These are phyloP conservation scores for Russula virescens DNA, from an alignment of 768 basidiomycete genomes.

Conservation along the genomic window DNA sequence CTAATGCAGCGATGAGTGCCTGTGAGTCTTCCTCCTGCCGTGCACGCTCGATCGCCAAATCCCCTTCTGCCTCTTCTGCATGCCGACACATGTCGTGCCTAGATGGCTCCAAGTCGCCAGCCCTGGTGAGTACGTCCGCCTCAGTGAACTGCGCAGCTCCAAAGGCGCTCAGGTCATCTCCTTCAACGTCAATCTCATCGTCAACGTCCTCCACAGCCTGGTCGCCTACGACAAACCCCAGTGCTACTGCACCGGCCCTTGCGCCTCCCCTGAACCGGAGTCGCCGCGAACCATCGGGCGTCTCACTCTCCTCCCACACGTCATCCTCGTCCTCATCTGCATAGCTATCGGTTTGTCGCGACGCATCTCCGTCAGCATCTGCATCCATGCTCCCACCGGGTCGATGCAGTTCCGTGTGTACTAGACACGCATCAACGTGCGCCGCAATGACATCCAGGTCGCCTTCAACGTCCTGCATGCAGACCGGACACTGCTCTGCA, in stretches of 20 bases:
- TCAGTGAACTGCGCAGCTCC: slow-evolving; percentile 76
- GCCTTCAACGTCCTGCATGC: slow-evolving; percentile 49
- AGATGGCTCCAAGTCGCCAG: background rate
- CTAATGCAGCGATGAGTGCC: slow-evolving; percentile 46
- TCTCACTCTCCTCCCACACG: slow-evolving; percentile 33
- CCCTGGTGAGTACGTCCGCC: slow-evolving; percentile 47
- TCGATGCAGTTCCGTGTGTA: slow-evolving; percentile 38
- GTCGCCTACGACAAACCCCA: slow-evolving; percentile 63
- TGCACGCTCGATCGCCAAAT: slow-evolving; percentile 48
- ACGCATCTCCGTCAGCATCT: slow-evolving; percentile 29
- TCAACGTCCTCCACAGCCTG: slow-evolving; percentile 58
- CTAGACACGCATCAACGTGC: slow-evolving; percentile 77
- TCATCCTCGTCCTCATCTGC: slow-evolving; percentile 33
- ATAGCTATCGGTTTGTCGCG: slow-evolving; percentile 27
- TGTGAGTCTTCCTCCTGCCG: slow-evolving; percentile 42
- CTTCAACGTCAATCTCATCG: slow-evolving; percentile 76
- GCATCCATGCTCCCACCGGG: slow-evolving; percentile 26
- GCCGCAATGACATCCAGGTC: slow-evolving; percentile 71
- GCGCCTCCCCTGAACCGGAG: slow-evolving; percentile 6
- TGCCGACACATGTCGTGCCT: slow-evolving; percentile 12
- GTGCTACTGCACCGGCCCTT: background rate
- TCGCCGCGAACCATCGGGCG: slow-evolving; percentile 26
- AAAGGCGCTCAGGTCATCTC: slow-evolving; percentile 61
- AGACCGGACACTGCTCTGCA: slow-evolving; percentile 60
- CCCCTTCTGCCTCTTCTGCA: slow-evolving; percentile 33